A percentile compares a stretch with the other conserved stretches of the same genome.
Conservation (phyloP, 768 basidiomycete species). For the Xerocomus potaroensis region DNA sequence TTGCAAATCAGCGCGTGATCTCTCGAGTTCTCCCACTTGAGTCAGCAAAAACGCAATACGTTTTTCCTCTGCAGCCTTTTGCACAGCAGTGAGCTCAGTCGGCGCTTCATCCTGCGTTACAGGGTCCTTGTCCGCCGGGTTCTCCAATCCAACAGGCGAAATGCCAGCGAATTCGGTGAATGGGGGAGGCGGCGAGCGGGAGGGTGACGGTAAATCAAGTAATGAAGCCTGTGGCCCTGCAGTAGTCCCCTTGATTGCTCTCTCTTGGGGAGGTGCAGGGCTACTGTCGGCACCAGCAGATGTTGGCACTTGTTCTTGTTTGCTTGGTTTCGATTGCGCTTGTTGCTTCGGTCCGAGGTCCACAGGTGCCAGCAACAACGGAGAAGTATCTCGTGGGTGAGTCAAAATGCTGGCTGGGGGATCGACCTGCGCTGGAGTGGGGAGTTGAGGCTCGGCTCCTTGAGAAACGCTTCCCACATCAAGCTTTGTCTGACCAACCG, state of each 20-base stretch:
- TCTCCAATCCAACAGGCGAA: constrained; percentile 6
- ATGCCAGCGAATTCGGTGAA: constrained; percentile 21
- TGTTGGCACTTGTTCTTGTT: background rate
- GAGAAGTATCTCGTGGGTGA: constrained; percentile 4
- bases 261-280: background rate
- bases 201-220: constrained; percentile 8
- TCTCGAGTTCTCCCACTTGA: constrained; percentile 17
- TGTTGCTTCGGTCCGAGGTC: background rate
- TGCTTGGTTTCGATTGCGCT: background rate
- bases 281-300: constrained; percentile 11
- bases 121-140: constrained; percentile 5
- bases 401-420: constrained; percentile 13
- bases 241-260: background rate
- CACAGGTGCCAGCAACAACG: constrained; percentile 2
- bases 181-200: constrained; percentile 24
- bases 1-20: background rate
- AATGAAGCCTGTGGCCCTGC: background rate
- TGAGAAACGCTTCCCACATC: constrained; percentile 3
- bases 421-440: constrained; percentile 26
- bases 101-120: constrained; percentile 16
- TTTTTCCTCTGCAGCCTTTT: constrained; percentile 19
- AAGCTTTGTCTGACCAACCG: background rate
- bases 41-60: constrained; percentile 17
- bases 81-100: constrained; percentile 19
- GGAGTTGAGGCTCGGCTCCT: constrained; percentile 6